These are phyloP conservation scores for Zygoascus sp. DNA, from an alignment of 1,139 yeast genomes.

Conservation along the genomic window DNA sequence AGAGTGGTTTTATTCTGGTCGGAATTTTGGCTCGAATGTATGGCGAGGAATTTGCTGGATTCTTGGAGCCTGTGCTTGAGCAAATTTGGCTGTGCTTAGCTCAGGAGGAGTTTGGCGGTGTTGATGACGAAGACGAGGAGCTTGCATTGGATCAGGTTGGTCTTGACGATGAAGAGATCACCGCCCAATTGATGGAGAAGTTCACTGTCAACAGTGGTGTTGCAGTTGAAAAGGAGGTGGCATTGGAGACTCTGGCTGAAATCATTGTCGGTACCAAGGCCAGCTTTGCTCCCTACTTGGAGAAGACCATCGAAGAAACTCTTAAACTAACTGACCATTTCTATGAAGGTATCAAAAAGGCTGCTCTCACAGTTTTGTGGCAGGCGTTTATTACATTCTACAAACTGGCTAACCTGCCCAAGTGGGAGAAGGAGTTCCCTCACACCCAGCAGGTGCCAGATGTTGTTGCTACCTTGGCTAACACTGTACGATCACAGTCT, in stretches of 20 bases:
- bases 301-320: slow-evolving; percentile 61
- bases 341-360: slow-evolving; percentile 81
- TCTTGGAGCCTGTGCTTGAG: slow-evolving; percentile 77
- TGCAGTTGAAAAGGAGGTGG: slow-evolving; percentile 94
- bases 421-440: slow-evolving; percentile 73
- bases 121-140: slow-evolving; percentile 35
- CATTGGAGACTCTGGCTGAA: slow-evolving; percentile 89
- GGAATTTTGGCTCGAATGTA: slow-evolving; percentile 93
- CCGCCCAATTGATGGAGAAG: slow-evolving; percentile 48
- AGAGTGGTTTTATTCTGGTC: slow-evolving; percentile 91
- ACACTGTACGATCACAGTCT: slow-evolving; percentile 62
- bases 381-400: slow-evolving; percentile 71
- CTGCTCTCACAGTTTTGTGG: slow-evolving; percentile 81
- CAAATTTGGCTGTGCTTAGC: slow-evolving; percentile 78
- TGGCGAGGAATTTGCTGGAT: slow-evolving; percentile 83
- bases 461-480: slow-evolving; percentile 53
- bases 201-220: slow-evolving; percentile 84
- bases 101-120: slow-evolving; percentile 48
- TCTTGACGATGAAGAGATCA: slow-evolving; percentile 45
- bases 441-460: slow-evolving; percentile 30
- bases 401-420: slow-evolving; percentile 38
- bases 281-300: slow-evolving; percentile 73
- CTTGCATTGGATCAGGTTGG: slow-evolving; percentile 25
- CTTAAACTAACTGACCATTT: slow-evolving; percentile 76
- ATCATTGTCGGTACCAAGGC: slow-evolving; percentile 82